Base-by-base conservation (phyloP, 2,329 filamentous ascomycete genomes). In the Fusarium udum region DNA sequence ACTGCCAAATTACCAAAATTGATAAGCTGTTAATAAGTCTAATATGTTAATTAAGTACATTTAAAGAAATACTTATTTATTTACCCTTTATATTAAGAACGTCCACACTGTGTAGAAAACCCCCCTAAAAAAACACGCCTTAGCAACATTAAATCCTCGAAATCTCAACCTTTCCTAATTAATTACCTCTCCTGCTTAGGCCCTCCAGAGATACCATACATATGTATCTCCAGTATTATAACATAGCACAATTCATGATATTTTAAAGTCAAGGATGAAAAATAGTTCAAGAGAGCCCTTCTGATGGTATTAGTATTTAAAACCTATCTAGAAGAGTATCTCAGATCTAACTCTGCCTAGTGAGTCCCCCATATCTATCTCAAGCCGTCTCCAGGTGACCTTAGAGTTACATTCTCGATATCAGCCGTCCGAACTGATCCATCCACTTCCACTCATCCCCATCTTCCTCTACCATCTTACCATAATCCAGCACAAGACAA, bases 221-320 rank as follows among this genome's bases (percentile, higher is more conserved):
- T 26, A 26, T 6, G 6, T 26, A 26, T 26, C 26, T 26, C 26
- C 26, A 26, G 26, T 26, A 4, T 26, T 26, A n/a, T 7, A 6
- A 8, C 0, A 1, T 18, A 18, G 28, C 15, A 16, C 15, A 32
- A 7, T 13, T 7, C 7, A 18, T 4, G 3, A n/a, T 3, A 3
- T 13, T 7, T n/a, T n/a, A n/a, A n/a, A 9, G 3, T 4, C 3
- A 4, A 31, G 4, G 10, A 9, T 16, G 20, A 22, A n/a, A 10
- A 7, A 12, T 6, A 31, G 26, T 31, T 51, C 7, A 18, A 18
- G 4, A 24, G 4, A 13, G 11, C 8, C 7, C 12, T 14, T 34
- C 7, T 0, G 0, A 8, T 14, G 10, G 11, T 1, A 28, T 7
- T 2, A 0, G 1, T 18, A 7, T 10, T 13, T 2, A 6, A 32